A percentile compares a stretch with the other conserved stretches of the same genome.
phyloP scores from a whole-genome alignment of 306 rosid species.

The Rosa persica region DNA sequence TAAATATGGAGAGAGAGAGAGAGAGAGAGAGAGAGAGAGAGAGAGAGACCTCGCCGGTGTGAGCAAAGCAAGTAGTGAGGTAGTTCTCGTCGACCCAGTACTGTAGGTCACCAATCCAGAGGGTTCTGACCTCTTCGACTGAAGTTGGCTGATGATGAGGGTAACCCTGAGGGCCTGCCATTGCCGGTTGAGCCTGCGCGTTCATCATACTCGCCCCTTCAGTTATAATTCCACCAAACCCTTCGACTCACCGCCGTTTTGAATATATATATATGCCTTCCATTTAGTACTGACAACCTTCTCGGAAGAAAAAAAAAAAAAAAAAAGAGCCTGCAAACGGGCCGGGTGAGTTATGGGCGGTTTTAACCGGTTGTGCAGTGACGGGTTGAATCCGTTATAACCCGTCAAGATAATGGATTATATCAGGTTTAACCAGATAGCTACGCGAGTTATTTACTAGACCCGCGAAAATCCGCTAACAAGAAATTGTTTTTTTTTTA shows the following conservation, averaged over 20 bases:
- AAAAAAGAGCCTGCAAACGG: too few species aligned
- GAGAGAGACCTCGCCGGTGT: conserved; percentile 68
- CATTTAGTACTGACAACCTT: too few species aligned
- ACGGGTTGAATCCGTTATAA: too few species aligned
- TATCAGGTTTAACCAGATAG: too few species aligned
- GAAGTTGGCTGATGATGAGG: conserved; percentile 50
- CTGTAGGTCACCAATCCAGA: conserved; percentile 92
- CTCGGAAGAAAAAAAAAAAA: too few species aligned
- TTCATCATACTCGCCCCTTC: neutral
- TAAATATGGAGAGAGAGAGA: too few species aligned
- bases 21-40: neutral
- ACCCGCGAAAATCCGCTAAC: too few species aligned
- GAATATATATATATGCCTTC: neutral
- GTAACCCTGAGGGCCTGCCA: conserved; percentile 29
- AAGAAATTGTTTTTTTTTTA: too few species aligned
- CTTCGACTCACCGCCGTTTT: neutral
- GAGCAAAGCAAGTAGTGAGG: conserved; percentile 71
- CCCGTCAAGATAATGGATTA: too few species aligned
- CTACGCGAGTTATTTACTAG: too few species aligned
- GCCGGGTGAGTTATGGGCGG: too few species aligned
- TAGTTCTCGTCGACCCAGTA: conserved; percentile 88
- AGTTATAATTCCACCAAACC: neutral
- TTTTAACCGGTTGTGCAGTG: too few species aligned
- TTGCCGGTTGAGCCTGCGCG: conserved; percentile 16
- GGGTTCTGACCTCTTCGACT: conserved; percentile 76